Conservation (phyloP, 2,329 filamentous ascomycete species). For the Cladophialophora immunda region DNA sequence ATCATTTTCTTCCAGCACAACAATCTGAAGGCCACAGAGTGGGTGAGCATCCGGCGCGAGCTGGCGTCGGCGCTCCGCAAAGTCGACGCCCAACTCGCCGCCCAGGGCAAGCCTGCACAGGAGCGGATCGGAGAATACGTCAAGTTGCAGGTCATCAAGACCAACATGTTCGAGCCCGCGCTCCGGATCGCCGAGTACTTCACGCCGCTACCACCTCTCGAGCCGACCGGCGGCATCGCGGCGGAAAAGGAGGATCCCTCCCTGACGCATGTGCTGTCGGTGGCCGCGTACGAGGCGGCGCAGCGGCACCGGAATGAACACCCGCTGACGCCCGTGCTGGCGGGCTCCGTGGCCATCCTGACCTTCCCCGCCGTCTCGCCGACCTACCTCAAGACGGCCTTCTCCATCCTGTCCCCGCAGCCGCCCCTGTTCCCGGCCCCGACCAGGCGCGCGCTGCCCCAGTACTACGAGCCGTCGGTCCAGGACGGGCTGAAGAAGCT, state of each 20-base stretch:
- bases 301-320: conserved; percentile 62
- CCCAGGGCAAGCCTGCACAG: conserved; percentile 52
- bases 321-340: conserved; percentile 76
- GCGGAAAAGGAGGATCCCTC: conserved; percentile 49
- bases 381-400: conserved; percentile 79
- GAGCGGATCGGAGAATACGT: conserved; percentile 65
- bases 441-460: conserved; percentile 75
- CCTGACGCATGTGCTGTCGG: conserved; percentile 68
- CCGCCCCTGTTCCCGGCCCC: conserved; percentile 78
- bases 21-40: conserved; percentile 77
- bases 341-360: conserved; percentile 81
- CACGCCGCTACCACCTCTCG: conserved; percentile 57
- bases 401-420: conserved; percentile 79
- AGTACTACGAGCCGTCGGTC: conserved; percentile 80
- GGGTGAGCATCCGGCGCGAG: conserved; percentile 76
- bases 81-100: conserved; percentile 73
- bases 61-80: conserved; percentile 68
- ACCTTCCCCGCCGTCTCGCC: conserved; percentile 85
- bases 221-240: conserved; percentile 42
- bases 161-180: conserved; percentile 86
- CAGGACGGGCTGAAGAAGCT: conserved; percentile 88
- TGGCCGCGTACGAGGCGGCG: conserved; percentile 61
- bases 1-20: conserved; percentile 88
- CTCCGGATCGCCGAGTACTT: conserved; percentile 87
- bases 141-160: conserved; percentile 84